Base-by-base conservation (phyloP, 1,139 yeast species). In the Lizanozyma gosingica region DNA sequence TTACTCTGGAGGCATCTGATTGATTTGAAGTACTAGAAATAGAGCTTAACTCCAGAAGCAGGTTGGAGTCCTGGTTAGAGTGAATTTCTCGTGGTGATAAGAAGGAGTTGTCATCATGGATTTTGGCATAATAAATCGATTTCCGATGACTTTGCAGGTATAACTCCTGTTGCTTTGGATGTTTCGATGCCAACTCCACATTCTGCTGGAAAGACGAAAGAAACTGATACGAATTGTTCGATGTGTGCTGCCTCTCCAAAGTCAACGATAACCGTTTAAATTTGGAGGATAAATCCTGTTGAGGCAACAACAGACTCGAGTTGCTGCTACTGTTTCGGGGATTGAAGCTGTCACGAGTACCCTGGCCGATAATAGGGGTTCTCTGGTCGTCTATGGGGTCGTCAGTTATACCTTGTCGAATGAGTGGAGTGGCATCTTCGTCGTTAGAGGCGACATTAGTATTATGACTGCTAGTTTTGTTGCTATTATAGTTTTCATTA, bases 171-270 rank as follows among this genome's bases (percentile, higher is more conserved):
- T 15, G 35, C 8, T 15, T 14, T 6, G 16, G 35, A 14, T 33
- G 16, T n/a, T 33, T 33, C 11, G 35, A 14, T 6, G 35, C 15
- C 16, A n/a, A 33, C n/a, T 58, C 58, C 15, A 60, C 59, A 45
- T 69, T 70, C 45, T 65, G 68, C 45, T 65, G 71, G 49, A 71
- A 70, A n/a, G 62, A 53, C 41, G 52, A 59, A 61, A 68, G 65
- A 48, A 71, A 70, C 37, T 60, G 56, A 43, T 64, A 56, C 2
- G 74, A 68, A 42, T 68, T 73, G 14, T 64, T 64, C 3, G 73
- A 64, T 1, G 70, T 58, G 17, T 50, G 40, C 40, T 44, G 44
- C 34, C 49, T 52, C 41, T 65, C 71, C 35, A 71, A 54, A 1
- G 73, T 67, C 43, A 60, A 47, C 1, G 73, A 65, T 29, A 71